phyloP scores from a whole-genome alignment of 257 asterid genomes.

The Solanum chaucha region DNA sequence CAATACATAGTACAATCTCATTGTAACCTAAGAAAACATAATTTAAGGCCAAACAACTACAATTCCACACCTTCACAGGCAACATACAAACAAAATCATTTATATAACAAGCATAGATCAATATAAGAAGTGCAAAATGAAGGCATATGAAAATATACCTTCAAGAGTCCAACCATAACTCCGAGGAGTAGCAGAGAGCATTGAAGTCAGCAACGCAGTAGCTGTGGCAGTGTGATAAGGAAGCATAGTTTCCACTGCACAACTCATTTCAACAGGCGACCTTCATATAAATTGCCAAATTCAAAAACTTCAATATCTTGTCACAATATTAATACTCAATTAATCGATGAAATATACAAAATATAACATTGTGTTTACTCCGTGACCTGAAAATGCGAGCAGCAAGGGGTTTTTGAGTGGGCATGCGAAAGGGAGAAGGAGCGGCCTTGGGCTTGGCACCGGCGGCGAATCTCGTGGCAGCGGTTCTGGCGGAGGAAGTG shows the following conservation, averaged over 20 bases:
- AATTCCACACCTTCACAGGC: background rate
- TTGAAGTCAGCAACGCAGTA: slow-evolving; percentile 71
- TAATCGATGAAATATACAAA: background rate
- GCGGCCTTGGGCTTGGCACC: slow-evolving; percentile 40
- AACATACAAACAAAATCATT: background rate
- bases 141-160: slow-evolving; percentile 30
- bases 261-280: slow-evolving; percentile 71
- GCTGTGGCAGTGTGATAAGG: slow-evolving; percentile 93
- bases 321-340: background rate
- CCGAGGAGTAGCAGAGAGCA: slow-evolving; percentile 78
- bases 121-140: background rate
- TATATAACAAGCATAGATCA: background rate
- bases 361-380: background rate
- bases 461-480: slow-evolving; percentile 33
- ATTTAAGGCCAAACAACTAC: background rate
- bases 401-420: slow-evolving; percentile 53
- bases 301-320: background rate
- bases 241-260: slow-evolving; percentile 60
- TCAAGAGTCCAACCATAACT: slow-evolving; percentile 70
- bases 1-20: background rate
- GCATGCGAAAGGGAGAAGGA: slow-evolving; percentile 48
- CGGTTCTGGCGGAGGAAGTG: slow-evolving; percentile 31
- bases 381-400: slow-evolving; percentile 67
- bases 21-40: background rate
- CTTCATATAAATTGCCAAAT: slow-evolving; percentile 8